These are phyloP conservation scores for Fomitopsis pinicola DNA, from an alignment of 1,284 basidiomycete species.

Conservation along the genomic window DNA sequence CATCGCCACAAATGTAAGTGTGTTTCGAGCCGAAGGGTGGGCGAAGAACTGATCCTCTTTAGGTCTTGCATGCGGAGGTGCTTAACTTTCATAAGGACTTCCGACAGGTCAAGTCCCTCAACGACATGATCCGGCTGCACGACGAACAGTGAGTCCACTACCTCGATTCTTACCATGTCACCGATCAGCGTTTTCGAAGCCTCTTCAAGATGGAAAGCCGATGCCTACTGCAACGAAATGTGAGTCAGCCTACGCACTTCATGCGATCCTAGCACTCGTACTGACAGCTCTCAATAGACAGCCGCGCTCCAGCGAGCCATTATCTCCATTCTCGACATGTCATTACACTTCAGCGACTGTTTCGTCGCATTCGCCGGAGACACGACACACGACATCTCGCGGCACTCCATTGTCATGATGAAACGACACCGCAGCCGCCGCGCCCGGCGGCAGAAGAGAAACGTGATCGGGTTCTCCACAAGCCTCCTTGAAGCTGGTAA, in stretches of 20 bases:
- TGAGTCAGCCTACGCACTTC: constrained; percentile 30
- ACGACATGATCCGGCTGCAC: constrained; percentile 73
- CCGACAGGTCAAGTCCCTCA: constrained; percentile 56
- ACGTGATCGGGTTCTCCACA: constrained; percentile 60
- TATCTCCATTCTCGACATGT: constrained; percentile 69
- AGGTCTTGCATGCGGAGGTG: constrained; percentile 69
- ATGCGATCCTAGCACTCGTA: background rate
- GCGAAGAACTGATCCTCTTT: constrained; percentile 5
- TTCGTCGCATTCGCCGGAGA: constrained; percentile 60
- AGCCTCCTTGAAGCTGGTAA: constrained; percentile 23
- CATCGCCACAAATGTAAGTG: constrained; percentile 64
- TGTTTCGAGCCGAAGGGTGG: background rate
- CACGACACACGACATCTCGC: constrained; percentile 54
- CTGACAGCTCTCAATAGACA: constrained; percentile 37
- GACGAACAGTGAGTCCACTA: constrained; percentile 58
- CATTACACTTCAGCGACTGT: constrained; percentile 59
- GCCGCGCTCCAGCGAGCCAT: constrained; percentile 60
- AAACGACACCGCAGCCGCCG: constrained; percentile 57
- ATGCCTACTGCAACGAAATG: constrained; percentile 66
- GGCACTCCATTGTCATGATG: constrained; percentile 47
- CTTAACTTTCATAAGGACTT: constrained; percentile 54
- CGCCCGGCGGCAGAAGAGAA: constrained; percentile 43
- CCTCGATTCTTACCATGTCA: background rate
- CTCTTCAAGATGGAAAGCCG: constrained; percentile 57
- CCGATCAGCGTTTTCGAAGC: constrained; percentile 33